Conservation (phyloP, 2,329 filamentous ascomycete genomes). For the Xylariaceae sp. region DNA sequence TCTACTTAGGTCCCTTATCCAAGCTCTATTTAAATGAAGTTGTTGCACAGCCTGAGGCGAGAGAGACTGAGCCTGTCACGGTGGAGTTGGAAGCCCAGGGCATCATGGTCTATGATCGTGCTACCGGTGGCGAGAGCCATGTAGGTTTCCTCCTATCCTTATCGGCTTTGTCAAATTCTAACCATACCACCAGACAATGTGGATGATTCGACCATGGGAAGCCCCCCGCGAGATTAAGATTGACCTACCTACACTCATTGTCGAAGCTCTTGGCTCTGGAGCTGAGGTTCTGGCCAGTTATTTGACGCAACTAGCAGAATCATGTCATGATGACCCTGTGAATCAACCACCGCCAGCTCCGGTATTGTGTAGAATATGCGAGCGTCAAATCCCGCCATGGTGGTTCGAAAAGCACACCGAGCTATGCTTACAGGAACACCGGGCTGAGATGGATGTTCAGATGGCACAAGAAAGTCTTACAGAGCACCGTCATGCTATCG, state of each 20-base stretch:
- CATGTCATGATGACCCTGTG: constrained; percentile 68
- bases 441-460: constrained; percentile 96
- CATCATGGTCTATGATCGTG: constrained; percentile 94
- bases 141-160: constrained; percentile 51
- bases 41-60: constrained; percentile 36
- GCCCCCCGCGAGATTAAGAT: constrained; percentile 91
- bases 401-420: constrained; percentile 99
- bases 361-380: constrained; percentile 93
- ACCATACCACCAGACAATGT: constrained; percentile 72
- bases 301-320: constrained; percentile 82
- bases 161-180: constrained; percentile 1
- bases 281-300: constrained; percentile 94
- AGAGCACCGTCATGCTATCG: constrained; percentile 90
- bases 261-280: constrained; percentile 89
- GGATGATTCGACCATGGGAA: constrained; percentile 95
- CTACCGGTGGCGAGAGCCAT: constrained; percentile 83
- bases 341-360: constrained; percentile 77
- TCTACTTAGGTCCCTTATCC: constrained; percentile 66
- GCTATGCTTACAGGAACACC: constrained; percentile 89
- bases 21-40: constrained; percentile 52
- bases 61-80: constrained; percentile 43
- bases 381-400: constrained; percentile 95
- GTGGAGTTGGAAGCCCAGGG: constrained; percentile 91
- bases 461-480: constrained; percentile 88
- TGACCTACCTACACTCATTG: constrained; percentile 81